phyloP scores from a whole-genome alignment of 2,329 filamentous ascomycete species.

The Trichoderma koningiopsis region DNA sequence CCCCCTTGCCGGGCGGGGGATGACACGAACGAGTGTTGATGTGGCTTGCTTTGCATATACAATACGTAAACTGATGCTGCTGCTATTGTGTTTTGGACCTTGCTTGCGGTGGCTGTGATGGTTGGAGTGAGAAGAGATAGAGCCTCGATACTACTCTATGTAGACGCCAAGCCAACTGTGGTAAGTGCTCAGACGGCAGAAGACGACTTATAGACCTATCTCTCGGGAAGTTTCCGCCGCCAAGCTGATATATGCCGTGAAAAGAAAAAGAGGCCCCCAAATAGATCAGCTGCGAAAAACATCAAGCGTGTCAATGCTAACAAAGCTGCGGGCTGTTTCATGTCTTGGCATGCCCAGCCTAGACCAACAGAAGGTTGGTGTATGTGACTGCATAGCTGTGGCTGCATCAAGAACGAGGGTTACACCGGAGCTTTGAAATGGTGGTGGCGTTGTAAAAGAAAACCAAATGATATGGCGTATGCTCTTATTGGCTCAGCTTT shows the following conservation, averaged over 20 bases:
- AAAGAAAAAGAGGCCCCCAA: not conserved
- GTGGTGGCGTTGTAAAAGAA: not conserved
- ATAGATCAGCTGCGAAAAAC: not conserved
- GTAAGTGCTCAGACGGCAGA: not conserved
- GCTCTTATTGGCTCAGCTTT: not conserved
- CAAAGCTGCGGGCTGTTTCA: not conserved
- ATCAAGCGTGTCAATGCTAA: not conserved
- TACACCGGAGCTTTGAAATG: not conserved
- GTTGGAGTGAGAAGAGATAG: not conserved
- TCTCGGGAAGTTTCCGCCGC: not conserved
- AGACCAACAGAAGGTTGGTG: not conserved
- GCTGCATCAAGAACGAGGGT: not conserved
- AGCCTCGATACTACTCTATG: not conserved
- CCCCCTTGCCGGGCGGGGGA: not conserved
- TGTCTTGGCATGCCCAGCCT: not conserved
- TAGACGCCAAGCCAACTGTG: not conserved
- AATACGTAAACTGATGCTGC: not conserved
- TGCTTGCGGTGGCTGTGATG: not conserved
- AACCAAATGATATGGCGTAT: not conserved
- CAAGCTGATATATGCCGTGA: not conserved
- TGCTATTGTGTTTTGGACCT: not conserved
- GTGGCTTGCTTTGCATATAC: not conserved
- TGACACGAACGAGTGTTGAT: conserved; percentile 1
- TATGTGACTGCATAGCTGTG: not conserved
- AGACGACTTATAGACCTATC: not conserved